These are phyloP conservation scores for Aspergillus jensenii DNA, from an alignment of 2,329 filamentous ascomycete species.

Conservation along the genomic window DNA sequence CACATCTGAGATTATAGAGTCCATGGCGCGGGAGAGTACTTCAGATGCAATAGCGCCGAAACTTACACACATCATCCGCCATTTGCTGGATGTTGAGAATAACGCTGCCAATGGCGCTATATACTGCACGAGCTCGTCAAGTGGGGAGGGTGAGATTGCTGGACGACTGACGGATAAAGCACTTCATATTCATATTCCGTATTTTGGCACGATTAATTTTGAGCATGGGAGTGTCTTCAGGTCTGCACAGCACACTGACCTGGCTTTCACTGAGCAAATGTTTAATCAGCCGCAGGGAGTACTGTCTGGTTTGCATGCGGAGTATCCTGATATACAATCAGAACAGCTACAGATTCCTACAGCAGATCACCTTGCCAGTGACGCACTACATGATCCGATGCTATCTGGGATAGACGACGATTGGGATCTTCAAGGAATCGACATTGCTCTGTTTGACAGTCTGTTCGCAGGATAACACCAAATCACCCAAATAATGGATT, in stretches of 20 bases:
- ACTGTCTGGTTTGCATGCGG: neutral
- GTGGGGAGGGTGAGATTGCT: neutral
- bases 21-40: neutral
- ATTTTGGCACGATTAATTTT: slow-evolving; percentile 10
- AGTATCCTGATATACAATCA: neutral
- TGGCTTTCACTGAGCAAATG: neutral
- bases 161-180: neutral
- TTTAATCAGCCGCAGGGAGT: too few species aligned
- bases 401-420: neutral
- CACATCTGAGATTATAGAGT: slow-evolving; percentile 34
- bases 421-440: slow-evolving; percentile 8
- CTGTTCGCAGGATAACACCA: neutral
- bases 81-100: slow-evolving; percentile 42
- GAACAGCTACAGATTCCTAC: neutral
- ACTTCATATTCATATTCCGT: slow-evolving; percentile 5
- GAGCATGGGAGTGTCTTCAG: neutral
- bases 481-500: neutral
- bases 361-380: neutral
- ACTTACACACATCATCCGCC: slow-evolving; percentile 26
- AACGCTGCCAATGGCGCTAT: slow-evolving; percentile 29
- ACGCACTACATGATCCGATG: neutral
- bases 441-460: slow-evolving; percentile 10
- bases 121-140: slow-evolving; percentile 4
- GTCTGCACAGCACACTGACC: neutral
- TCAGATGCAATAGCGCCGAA: slow-evolving; percentile 1